Evolutionary conservation across 257 asterid species (phyloP).

Genomic region (Paraleonurus japonicus): DNA sequence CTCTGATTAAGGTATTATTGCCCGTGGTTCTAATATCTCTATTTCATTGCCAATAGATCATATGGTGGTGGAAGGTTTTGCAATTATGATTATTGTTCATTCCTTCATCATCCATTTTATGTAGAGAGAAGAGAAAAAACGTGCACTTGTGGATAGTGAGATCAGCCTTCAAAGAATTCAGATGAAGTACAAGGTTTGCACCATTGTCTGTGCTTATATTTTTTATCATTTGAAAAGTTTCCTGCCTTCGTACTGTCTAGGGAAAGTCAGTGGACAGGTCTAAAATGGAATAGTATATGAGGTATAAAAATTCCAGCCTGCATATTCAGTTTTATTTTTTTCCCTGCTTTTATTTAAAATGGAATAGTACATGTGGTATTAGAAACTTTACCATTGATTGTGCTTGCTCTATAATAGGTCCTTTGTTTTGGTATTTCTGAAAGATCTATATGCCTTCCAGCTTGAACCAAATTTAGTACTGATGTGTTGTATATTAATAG

Average conservation of each 20-base stretch:
- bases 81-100: conserved; percentile 14
- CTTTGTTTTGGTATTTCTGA: not conserved
- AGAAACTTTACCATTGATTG: not conserved
- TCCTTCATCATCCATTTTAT: conserved; percentile 24
- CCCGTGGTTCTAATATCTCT: conserved; percentile 3
- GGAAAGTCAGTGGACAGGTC: not conserved
- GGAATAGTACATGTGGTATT: not conserved
- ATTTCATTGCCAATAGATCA: not conserved
- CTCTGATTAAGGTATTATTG: conserved; percentile 70
- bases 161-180: conserved; percentile 88
- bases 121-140: conserved; percentile 96
- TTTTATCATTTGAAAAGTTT: not conserved
- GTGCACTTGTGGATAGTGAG: conserved; percentile 84
- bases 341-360: not conserved
- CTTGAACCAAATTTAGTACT: not conserved
- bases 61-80: conserved; percentile 11
- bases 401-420: not conserved
- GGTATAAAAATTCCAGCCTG: not conserved
- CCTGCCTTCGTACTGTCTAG: not conserved
- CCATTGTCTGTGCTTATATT: conserved; percentile 11
- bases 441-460: not conserved
- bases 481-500: not conserved
- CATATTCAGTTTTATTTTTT: not conserved
- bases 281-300: not conserved
- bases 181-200: conserved; percentile 81